Conservation (phyloP, 371 early-diverging fungal species). For the Fennellomyces sp. region DNA sequence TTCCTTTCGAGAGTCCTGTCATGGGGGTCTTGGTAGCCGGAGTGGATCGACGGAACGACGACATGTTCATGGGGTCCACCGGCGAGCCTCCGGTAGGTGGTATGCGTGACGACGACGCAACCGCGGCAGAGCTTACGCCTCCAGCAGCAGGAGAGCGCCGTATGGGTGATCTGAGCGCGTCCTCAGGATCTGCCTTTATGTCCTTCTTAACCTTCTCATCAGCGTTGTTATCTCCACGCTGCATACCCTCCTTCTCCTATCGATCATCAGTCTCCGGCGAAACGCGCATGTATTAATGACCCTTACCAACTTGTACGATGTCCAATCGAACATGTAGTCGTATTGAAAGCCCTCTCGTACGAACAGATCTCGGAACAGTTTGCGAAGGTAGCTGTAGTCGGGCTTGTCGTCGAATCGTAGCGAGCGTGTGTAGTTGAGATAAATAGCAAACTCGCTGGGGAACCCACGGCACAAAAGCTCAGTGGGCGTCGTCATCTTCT, state of each 20-base stretch:
- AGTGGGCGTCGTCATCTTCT: constrained; percentile 98
- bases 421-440: constrained; percentile 96
- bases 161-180: neutral
- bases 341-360: constrained; percentile 93
- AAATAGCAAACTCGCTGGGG: constrained; percentile 96
- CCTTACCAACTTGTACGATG: constrained; percentile 47
- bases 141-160: neutral
- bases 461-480: constrained; percentile 96
- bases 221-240: constrained; percentile 10
- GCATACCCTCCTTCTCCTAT: constrained; percentile 20
- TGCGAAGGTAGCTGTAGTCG: constrained; percentile 97
- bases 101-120: constrained; percentile 20
- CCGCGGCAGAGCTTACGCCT: neutral
- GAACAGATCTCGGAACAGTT: constrained; percentile 95
- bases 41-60: constrained; percentile 26
- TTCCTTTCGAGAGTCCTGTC: constrained; percentile 9
- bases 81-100: constrained; percentile 9
- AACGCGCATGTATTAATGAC: no score
- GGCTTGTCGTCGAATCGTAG: constrained; percentile 99
- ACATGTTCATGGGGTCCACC: constrained; percentile 12
- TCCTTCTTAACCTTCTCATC: constrained; percentile 2
- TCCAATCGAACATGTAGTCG: constrained; percentile 99
- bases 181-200: constrained; percentile 7
- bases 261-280: no score
- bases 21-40: constrained; percentile 11